These are phyloP conservation scores for Aspergillus sp. DNA, from an alignment of 2,329 filamentous ascomycete genomes.

Conservation along the genomic window DNA sequence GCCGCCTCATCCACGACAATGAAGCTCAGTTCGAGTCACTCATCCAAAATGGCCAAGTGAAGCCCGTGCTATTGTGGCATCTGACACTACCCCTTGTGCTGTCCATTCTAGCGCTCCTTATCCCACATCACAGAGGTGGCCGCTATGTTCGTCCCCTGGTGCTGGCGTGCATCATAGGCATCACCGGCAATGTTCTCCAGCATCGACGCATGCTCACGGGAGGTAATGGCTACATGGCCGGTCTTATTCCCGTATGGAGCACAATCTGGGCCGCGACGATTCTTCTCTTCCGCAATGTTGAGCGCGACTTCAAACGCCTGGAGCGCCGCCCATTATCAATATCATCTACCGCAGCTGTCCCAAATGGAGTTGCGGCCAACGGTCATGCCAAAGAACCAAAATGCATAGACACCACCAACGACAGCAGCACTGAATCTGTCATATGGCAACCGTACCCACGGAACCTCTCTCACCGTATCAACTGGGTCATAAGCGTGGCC, in stretches of 20 bases:
- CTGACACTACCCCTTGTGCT: conserved; percentile 33
- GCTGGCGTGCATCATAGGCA: conserved; percentile 47
- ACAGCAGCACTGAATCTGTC: conserved; percentile 31
- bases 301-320: conserved; percentile 58
- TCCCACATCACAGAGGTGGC: conserved; percentile 48
- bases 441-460: conserved; percentile 59
- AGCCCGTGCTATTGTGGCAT: conserved; percentile 41
- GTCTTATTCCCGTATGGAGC: conserved; percentile 57
- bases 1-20: conserved; percentile 28
- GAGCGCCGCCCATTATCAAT: neutral
- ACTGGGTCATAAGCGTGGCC: conserved; percentile 61
- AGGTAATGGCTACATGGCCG: conserved; percentile 57
- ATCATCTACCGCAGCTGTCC: neutral
- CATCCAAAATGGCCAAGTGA: conserved; percentile 31
- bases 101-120: conserved; percentile 53
- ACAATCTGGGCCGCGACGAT: conserved; percentile 56
- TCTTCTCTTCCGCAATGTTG: conserved; percentile 58
- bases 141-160: conserved; percentile 47
- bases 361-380: neutral
- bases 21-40: conserved; percentile 26
- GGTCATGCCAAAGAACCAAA: neutral
- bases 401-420: neutral
- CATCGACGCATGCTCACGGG: conserved; percentile 52
- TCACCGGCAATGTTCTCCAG: conserved; percentile 48
- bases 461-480: conserved; percentile 54